A percentile compares a stretch with the other conserved stretches of the same genome.
Conservation (phyloP, 202 grass and related monocot genomes). For the Eragrostis tef region DNA sequence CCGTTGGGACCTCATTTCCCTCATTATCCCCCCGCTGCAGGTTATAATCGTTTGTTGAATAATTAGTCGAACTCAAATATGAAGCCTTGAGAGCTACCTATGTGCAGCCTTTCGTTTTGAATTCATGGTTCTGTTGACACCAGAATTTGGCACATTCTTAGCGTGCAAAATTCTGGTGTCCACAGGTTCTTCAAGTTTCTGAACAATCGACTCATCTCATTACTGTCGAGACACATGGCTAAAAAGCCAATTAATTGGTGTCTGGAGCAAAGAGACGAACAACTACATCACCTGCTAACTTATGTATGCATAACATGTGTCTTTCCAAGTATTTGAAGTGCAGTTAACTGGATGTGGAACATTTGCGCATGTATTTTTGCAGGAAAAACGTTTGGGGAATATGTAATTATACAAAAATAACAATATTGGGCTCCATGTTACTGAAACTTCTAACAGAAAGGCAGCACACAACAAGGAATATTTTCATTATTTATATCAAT, state of each 20-base stretch:
- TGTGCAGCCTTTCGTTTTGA: constrained; percentile 30
- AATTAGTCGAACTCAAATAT: constrained; percentile 39
- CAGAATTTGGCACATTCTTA: too few species aligned
- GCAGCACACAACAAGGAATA: background rate
- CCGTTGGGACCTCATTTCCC: too few species aligned
- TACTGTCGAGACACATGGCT: constrained; percentile 46
- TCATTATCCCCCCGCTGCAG: too few species aligned
- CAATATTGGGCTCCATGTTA: constrained; percentile 45
- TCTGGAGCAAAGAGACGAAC: constrained; percentile 25
- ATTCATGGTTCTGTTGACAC: too few species aligned
- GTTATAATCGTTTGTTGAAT: constrained; percentile 16
- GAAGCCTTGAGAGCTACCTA: constrained; percentile 39
- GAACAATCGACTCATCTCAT: constrained; percentile 20
- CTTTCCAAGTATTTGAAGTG: too few species aligned
- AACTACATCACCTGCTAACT: constrained; percentile 5
- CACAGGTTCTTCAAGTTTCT: constrained; percentile 34
- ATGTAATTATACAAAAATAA: too few species aligned
- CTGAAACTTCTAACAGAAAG: constrained; percentile 45
- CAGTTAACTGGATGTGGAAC: too few species aligned
- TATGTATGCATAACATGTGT: too few species aligned
- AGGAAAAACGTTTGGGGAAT: too few species aligned
- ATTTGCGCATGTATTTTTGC: too few species aligned
- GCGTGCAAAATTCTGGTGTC: too few species aligned
- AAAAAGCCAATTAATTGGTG: constrained; percentile 10
- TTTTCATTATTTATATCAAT: constrained; percentile 30